Evolutionary conservation across 2,329 filamentous ascomycete genomes (phyloP), one percentile per base, ranked within the genome.

Genomic region (Dactylella cylindrospora): DNA sequence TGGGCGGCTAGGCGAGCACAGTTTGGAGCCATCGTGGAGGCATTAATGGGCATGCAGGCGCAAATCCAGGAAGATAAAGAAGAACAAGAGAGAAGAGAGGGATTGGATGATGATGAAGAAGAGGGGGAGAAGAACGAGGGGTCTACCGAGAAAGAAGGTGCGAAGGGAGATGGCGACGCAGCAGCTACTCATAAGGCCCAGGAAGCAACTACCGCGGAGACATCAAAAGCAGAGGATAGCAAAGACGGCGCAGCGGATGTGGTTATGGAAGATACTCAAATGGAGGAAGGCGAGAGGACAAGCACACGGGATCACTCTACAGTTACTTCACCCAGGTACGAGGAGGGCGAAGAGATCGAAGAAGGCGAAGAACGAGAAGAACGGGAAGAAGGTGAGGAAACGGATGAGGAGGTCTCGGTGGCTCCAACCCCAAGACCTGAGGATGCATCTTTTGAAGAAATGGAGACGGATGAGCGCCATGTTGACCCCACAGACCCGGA

Each of bases 31-130:
- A 68, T 69, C 49, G 68, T 69, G 15, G 65, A 65, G 31, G 65
- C 67, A 31, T 40, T 69, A 17, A 67, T 67, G 67, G 65, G 66
- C 8, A 68, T 69, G 68, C 67, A 68, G 52, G 66, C 52, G 28
- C 66, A 68, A 35, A 69, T 69, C 15, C 67, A 68, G 32, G 68
- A 69, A 36, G 68, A 69, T 50, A 69, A 69, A 26, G 68, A 69
- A 29, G 68, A 69, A 39, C 68, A 69, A 28, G 67, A 67, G 59
- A 53, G 59, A 9, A 43, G 59, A 15, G 59, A 64, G 28, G 59
- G 44, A 1, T 23, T 64, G 43, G 59, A 64, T 31, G 59, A 64
- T n/a, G 59, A 64, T 46, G 59, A 55, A 10, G 51, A 55, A 2
- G 59, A 64, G 38, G 59, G 50, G 12, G 59, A 64, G 31, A 55